These are phyloP conservation scores for Protomyces pachydermus DNA, from an alignment of 1,139 yeast species.

Conservation along the genomic window DNA sequence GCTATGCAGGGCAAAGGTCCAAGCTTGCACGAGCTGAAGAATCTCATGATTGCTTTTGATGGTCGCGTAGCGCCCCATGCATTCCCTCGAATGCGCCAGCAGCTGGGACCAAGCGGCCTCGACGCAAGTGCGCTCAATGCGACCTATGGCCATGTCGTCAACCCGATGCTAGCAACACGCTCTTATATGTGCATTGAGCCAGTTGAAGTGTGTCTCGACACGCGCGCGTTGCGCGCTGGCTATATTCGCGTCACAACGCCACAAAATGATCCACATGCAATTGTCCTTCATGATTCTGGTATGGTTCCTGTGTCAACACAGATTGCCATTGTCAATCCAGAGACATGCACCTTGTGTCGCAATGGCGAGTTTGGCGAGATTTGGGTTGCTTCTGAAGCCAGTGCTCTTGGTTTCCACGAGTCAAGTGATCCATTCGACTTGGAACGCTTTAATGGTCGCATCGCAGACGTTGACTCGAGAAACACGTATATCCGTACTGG, in stretches of 20 bases:
- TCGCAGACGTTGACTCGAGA: constrained; percentile 58
- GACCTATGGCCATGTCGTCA: constrained; percentile 71
- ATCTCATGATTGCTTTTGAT: constrained; percentile 76
- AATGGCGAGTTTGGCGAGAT: constrained; percentile 97
- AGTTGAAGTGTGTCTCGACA: constrained; percentile 78
- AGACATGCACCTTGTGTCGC: constrained; percentile 68
- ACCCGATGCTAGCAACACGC: constrained; percentile 78
- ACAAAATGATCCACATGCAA: constrained; percentile 48
- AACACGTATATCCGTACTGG: constrained; percentile 79
- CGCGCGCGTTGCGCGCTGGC: constrained; percentile 84
- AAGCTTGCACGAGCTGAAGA: constrained; percentile 60
- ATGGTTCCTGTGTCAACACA: constrained; percentile 94
- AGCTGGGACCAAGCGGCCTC: constrained; percentile 61
- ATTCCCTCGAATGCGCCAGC: constrained; percentile 56
- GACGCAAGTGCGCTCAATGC: constrained; percentile 68
- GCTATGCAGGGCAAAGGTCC: constrained; percentile 56
- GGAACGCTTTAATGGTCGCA: constrained; percentile 54
- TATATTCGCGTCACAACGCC: constrained; percentile 70
- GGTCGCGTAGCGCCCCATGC: constrained; percentile 65
- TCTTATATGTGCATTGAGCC: constrained; percentile 89
- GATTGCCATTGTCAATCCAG: constrained; percentile 92
- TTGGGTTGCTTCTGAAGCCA: constrained; percentile 91
- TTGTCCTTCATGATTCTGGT: constrained; percentile 88
- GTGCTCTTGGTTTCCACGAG: constrained; percentile 57
- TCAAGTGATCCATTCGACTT: constrained; percentile 45